Percentiles rank a stretch among this genome's conserved stretches.
These are phyloP conservation scores for Canariomyces notabilis DNA, from an alignment of 2,329 filamentous ascomycete species.

Conservation along the genomic window DNA sequence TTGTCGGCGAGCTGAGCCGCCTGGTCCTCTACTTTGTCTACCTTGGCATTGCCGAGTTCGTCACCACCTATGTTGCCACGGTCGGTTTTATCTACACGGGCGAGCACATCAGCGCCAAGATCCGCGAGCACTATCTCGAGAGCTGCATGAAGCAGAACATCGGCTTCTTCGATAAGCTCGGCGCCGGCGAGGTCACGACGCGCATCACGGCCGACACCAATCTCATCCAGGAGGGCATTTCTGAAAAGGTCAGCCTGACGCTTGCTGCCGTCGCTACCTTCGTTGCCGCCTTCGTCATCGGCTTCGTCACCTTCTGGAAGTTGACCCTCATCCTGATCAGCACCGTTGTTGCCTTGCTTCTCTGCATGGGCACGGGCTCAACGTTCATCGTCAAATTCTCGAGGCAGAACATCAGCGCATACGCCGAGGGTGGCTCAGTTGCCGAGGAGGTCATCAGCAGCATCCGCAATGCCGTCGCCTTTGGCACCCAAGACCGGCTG, in stretches of 20 bases:
- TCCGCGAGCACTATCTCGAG: slow-evolving; percentile 76
- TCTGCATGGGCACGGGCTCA: slow-evolving; percentile 70
- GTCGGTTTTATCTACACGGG: slow-evolving; percentile 87
- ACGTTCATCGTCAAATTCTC: slow-evolving; percentile 74
- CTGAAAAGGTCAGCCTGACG: slow-evolving; percentile 78
- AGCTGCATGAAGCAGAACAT: slow-evolving; percentile 86
- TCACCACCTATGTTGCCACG: slow-evolving; percentile 72
- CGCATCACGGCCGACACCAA: slow-evolving; percentile 94
- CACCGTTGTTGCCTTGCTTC: slow-evolving; percentile 72
- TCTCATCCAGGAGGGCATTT: slow-evolving; percentile 87
- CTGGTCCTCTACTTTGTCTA: slow-evolving; percentile 82
- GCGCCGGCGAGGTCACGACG: slow-evolving; percentile 88
- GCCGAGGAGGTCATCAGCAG: slow-evolving; percentile 94
- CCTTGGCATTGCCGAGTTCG: slow-evolving; percentile 73
- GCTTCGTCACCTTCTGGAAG: slow-evolving; percentile 89
- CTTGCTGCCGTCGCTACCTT: slow-evolving; percentile 76
- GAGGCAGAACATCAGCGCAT: slow-evolving; percentile 71
- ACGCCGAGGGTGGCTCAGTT: slow-evolving; percentile 78
- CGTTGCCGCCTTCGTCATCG: slow-evolving; percentile 82
- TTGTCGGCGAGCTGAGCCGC: slow-evolving; percentile 54
- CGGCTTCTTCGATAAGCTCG: slow-evolving; percentile 87
- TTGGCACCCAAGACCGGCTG: slow-evolving; percentile 89
- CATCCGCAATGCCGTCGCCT: slow-evolving; percentile 86
- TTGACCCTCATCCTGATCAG: slow-evolving; percentile 82
- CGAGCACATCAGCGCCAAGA: slow-evolving; percentile 72